Percentiles rank a stretch among this genome's conserved stretches.
These are phyloP conservation scores for Hysterium pulicare DNA, from an alignment of 2,329 filamentous ascomycete species.

Conservation along the genomic window DNA sequence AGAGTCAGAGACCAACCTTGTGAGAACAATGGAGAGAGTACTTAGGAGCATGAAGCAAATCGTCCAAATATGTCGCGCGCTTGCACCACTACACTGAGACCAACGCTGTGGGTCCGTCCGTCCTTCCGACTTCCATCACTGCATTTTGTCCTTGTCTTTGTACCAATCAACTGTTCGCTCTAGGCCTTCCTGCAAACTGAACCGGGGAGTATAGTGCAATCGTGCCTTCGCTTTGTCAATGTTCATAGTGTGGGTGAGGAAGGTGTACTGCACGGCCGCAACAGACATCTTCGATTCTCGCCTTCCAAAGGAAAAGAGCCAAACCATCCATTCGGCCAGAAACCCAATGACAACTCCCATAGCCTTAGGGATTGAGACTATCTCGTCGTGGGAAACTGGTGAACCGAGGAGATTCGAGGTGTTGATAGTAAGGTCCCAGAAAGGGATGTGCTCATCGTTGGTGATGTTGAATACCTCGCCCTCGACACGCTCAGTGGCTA, in stretches of 20 bases:
- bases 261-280: constrained; percentile 6
- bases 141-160: constrained; percentile 1
- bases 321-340: constrained; percentile 9
- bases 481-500: constrained; percentile 8
- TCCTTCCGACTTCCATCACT: constrained; percentile 1
- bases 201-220: constrained; percentile 7
- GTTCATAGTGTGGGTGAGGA: constrained; percentile 8
- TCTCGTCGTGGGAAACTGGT: constrained; percentile 5
- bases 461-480: constrained; percentile 15
- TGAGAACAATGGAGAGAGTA: no score
- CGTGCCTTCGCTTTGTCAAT: constrained; percentile 8
- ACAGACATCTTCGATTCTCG: constrained; percentile 5
- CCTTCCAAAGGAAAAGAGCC: constrained; percentile 11
- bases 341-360: constrained; percentile 3
- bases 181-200: constrained; percentile 8
- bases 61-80: no score
- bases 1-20: no score
- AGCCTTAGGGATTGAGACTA: constrained; percentile 5
- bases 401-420: constrained; percentile 3
- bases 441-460: constrained; percentile 12
- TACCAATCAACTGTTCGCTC: constrained; percentile 9
- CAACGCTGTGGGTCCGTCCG: no score
- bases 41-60: no score
- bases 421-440: constrained; percentile 10
- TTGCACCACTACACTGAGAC: no score